These are phyloP conservation scores for Gypsophila paniculata DNA, from an alignment of 179 eudicot species.

Conservation along the genomic window DNA sequence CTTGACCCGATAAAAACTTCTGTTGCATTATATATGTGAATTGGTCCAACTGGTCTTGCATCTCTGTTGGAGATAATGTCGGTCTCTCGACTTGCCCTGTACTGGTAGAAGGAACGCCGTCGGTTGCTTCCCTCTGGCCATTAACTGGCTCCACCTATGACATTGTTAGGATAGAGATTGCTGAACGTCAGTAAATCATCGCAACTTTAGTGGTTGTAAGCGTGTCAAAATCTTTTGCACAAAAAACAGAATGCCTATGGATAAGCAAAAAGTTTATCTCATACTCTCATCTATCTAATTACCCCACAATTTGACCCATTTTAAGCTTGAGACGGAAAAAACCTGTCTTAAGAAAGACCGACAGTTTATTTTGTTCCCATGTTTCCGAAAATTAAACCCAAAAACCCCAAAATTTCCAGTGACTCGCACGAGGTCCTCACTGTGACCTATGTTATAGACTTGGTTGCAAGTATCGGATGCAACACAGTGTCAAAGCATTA, in stretches of 20 bases:
- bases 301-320: too few species aligned
- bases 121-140: slow-evolving; percentile 16
- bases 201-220: not conserved
- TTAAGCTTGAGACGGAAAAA: too few species aligned
- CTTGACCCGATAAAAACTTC: slow-evolving; percentile 79
- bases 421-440: not conserved
- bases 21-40: slow-evolving; percentile 79
- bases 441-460: not conserved
- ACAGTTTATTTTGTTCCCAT: too few species aligned
- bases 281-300: too few species aligned
- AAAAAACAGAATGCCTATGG: too few species aligned
- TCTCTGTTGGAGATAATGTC: slow-evolving; percentile 51
- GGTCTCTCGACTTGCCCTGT: slow-evolving; percentile 22
- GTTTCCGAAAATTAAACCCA: not conserved
- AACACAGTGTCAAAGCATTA: not conserved
- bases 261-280: too few species aligned
- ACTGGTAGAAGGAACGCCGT: slow-evolving; percentile 20
- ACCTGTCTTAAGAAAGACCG: too few species aligned
- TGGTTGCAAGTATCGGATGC: not conserved
- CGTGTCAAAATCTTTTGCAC: not conserved
- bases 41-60: slow-evolving; percentile 81
- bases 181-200: not conserved
- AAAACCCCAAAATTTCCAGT: not conserved
- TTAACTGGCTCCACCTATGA: slow-evolving; percentile 22
- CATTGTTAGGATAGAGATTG: not conserved